Evolutionary conservation across 2,329 filamentous ascomycete species (phyloP), one percentile per base, ranked within the genome.

Genomic region (Cadophora luteo-olivacea): DNA sequence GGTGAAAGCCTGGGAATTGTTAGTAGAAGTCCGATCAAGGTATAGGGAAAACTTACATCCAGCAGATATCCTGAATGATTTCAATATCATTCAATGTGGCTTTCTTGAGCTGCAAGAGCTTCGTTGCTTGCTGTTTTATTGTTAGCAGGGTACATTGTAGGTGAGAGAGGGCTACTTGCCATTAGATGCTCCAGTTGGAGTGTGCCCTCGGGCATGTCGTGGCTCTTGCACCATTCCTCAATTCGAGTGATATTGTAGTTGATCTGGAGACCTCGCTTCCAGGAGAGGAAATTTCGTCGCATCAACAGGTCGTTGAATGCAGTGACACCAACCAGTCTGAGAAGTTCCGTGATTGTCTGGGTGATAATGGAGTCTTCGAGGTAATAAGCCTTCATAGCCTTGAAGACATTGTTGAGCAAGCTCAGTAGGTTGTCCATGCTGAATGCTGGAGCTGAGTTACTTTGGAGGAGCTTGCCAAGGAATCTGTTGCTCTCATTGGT

Each of bases 231-330:
- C 96, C 96, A 99, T 82, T 99, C 96, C 81, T 99, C 96, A 72
- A 99, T 99, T 68, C 96, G 89, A 29, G 96, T 99, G 80, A 99
- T 99, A 83, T 99, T 99, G 86, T 99, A 99, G 84, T 99, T 99
- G 84, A 99, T 99, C 81, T 99, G 96, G 65, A 99, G 88, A 75
- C 96, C 96, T 80, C 96, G 93, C 86, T 99, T 99, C 96, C 96
- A 99, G 0, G 94, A 97, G 68, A 99, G 87, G 87, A 99, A 99
- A 82, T 98, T 98, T 75, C 96, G 89, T 76, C 96, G 90, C 94
- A 99, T 97, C 74, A 99, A 87, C 71, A 99, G 84, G 79, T 99
- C 96, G 80, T 99, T 99, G 84, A 99, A 99, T 3, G 96, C 96
- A 1, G 96, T 99, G 48, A 99, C 96, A 72, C 96, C 96, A 67